These are phyloP conservation scores for Trypanosomatidae sp. DNA, from an alignment of 208 protist genomes.

Conservation along the genomic window DNA sequence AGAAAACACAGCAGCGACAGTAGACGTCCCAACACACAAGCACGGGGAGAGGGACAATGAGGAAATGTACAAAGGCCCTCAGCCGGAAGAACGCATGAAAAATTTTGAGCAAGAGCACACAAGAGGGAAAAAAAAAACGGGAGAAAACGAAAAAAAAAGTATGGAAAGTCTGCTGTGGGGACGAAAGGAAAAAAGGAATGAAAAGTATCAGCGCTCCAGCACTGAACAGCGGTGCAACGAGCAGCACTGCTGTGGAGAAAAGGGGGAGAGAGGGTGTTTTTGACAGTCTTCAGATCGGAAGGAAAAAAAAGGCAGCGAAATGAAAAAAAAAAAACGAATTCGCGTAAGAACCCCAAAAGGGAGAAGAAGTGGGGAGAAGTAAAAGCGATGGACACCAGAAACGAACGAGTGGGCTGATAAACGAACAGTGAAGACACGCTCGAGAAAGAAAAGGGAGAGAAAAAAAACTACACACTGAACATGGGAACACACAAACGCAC, in stretches of 20 bases:
- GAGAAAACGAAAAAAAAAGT: neutral
- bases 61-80: neutral
- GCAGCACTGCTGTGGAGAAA: neutral
- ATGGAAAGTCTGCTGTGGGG: neutral
- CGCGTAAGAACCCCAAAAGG: neutral
- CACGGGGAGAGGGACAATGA: neutral
- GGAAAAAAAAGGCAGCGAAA: neutral
- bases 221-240: neutral
- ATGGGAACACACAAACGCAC: neutral
- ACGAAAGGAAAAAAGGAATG: neutral
- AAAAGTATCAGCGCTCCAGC: neutral
- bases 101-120: neutral
- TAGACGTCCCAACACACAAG: neutral
- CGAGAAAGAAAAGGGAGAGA: neutral
- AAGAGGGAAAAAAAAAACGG: neutral
- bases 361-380: conserved; percentile 4
- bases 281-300: neutral
- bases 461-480: too few species aligned
- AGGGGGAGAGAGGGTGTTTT: neutral
- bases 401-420: neutral
- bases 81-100: neutral
- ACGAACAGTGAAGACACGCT: neutral
- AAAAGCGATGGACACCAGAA: neutral
- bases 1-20: neutral
- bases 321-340: neutral